These are phyloP conservation scores for Diplodia corticola DNA, from an alignment of 2,329 filamentous ascomycete genomes.

Conservation along the genomic window DNA sequence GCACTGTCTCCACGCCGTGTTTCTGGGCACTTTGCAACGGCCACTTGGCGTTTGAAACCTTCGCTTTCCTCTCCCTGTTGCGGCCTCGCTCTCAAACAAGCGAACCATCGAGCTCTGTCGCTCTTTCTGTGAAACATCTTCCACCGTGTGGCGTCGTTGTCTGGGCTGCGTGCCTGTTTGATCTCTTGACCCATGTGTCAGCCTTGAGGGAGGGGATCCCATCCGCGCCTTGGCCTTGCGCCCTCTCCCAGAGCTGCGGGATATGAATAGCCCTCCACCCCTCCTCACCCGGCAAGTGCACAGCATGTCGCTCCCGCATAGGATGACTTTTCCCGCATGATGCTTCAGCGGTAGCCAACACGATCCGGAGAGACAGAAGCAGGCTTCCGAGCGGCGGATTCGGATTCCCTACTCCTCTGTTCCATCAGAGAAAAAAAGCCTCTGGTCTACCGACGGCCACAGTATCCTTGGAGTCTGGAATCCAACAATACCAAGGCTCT, in stretches of 20 bases:
- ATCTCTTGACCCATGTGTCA: background rate
- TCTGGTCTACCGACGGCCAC: background rate
- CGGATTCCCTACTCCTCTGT: background rate
- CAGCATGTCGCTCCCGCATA: background rate
- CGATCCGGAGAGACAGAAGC: background rate
- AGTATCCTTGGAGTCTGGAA: background rate
- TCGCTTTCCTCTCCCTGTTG: background rate
- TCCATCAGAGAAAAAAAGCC: background rate
- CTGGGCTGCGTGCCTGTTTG: background rate
- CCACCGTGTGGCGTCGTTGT: background rate
- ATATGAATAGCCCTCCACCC: background rate
- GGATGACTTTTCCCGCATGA: background rate
- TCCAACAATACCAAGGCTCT: background rate
- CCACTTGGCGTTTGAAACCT: constrained; percentile 15
- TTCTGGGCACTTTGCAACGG: background rate
- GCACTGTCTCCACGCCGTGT: background rate
- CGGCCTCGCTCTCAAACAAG: background rate
- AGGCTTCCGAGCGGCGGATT: background rate
- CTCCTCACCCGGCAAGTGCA: background rate
- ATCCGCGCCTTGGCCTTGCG: background rate
- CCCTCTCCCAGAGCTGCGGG: background rate
- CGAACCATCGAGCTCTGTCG: background rate
- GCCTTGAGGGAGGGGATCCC: background rate
- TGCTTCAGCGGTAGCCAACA: background rate
- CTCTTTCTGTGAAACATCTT: background rate